phyloP scores from a whole-genome alignment of 2,329 filamentous ascomycete species.

The Phoma sp. region DNA sequence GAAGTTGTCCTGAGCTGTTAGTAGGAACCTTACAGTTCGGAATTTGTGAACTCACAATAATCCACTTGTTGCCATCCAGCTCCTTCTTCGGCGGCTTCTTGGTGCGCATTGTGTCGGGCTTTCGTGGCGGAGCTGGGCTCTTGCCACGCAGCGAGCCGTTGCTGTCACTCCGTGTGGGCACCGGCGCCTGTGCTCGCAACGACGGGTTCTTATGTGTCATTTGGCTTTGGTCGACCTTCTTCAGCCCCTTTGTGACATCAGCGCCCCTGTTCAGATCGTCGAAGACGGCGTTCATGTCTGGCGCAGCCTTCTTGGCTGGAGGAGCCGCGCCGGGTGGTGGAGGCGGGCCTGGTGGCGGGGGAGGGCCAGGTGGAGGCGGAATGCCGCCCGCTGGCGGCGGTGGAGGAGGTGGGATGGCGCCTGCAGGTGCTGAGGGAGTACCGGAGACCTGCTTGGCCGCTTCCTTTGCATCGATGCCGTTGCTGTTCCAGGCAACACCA shows the following conservation, averaged over 20 bases:
- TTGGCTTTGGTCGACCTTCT: conserved; percentile 92
- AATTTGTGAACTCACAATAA: conserved; percentile 65
- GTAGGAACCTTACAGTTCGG: neutral
- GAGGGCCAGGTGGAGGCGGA: conserved; percentile 69
- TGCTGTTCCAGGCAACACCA: conserved; percentile 87
- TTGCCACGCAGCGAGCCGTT: conserved; percentile 67
- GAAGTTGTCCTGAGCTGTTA: conserved; percentile 77
- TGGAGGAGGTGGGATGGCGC: conserved; percentile 72
- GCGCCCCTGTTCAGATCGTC: conserved; percentile 88
- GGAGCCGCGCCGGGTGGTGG: conserved; percentile 57
- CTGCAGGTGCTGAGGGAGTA: conserved; percentile 54
- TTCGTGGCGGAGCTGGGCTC: conserved; percentile 81
- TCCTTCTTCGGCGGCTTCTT: conserved; percentile 59
- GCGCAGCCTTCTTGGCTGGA: conserved; percentile 55
- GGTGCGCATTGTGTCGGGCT: conserved; percentile 60
- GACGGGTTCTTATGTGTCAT: conserved; percentile 99
- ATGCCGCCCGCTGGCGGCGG: conserved; percentile 65
- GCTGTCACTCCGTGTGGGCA: conserved; percentile 66
- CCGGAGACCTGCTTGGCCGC: conserved; percentile 66
- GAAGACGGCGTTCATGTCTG: conserved; percentile 87
- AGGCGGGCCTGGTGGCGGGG: conserved; percentile 63
- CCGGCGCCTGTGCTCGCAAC: conserved; percentile 75
- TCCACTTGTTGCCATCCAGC: conserved; percentile 82
- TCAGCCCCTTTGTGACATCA: conserved; percentile 84
- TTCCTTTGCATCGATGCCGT: conserved; percentile 75